Base-by-base conservation (phyloP, 345 rosid genomes). In the Hirschfeldia incana region DNA sequence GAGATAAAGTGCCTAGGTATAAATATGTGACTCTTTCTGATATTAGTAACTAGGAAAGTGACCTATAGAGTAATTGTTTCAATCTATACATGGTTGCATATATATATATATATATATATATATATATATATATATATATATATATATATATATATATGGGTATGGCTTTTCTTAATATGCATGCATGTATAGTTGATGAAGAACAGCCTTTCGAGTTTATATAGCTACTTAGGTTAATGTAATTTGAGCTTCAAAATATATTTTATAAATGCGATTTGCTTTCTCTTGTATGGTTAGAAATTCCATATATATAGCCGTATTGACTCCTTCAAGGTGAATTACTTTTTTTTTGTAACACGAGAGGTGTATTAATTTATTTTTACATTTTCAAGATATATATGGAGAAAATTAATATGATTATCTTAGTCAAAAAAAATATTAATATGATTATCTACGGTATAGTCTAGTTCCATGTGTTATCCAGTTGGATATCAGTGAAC, bases 391-490 rank as follows among this genome's bases (percentile, higher is more conserved):
- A 39, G 16, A 74, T 53, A 4, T 34, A 15, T 33, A 39, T 1
- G 3, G 4, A 2, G 26, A 12, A 76, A 46, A 33, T 33, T 33
- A 51, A 62, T 46, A 49, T 21, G 21, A 21, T 21, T 21, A 21
- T 21, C 21, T 21, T 21, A 21, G 21, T 21, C 21, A 21, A 21
- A 21, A 21, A 21, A 21, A 21, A 21, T 21, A 21, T 21, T 21
- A 21, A 21, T 44, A 46, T 26, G 42, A 15, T 70, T 21, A 57
- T 17, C 5, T 36, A 65, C 63, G 59, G 37, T 36, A 61, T 55
- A 65, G 59, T 70, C 64, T 61, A 58, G 69, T 65, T 65, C 59
- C 84, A 82, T 82, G 80, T 78, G 87, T 77, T 58, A 80, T 80
- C 80, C 72, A 87, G 82, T 67, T 84, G 85, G 83, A 65, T 66